Conservation (phyloP, 164 flowering plant species). For the Warburgia ugandensis region DNA sequence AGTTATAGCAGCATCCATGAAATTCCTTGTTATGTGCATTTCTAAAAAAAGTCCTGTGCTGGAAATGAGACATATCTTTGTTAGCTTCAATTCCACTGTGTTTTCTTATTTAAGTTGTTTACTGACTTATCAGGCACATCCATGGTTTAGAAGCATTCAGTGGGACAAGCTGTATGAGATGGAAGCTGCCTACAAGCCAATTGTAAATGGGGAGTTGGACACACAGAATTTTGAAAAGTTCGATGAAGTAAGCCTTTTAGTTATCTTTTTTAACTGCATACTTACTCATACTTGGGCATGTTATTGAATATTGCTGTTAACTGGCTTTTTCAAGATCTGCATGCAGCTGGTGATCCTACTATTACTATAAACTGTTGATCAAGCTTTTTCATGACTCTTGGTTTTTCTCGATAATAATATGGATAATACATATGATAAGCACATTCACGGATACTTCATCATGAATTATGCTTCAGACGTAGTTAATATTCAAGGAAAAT, state of each 20-base stretch:
- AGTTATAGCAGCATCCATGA: too few species aligned
- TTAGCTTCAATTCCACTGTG: too few species aligned
- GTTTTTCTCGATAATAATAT: too few species aligned
- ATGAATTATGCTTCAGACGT: too few species aligned
- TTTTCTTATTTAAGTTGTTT: background rate
- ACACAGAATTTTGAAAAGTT: constrained; percentile 81
- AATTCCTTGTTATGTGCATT: too few species aligned
- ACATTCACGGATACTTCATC: too few species aligned
- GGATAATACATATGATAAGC: too few species aligned
- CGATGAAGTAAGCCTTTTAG: constrained; percentile 45
- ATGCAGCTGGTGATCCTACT: too few species aligned
- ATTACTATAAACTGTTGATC: too few species aligned
- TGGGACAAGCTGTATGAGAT: constrained; percentile 72
- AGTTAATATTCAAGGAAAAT: too few species aligned
- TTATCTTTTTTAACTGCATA: background rate
- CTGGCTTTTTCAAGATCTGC: background rate
- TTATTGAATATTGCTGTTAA: background rate
- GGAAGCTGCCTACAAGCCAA: constrained; percentile 73
- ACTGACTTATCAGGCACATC: constrained; percentile 46
- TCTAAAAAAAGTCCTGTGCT: too few species aligned
- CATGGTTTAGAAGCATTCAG: constrained; percentile 52
- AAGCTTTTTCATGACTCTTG: too few species aligned
- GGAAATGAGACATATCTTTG: background rate
- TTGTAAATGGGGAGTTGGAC: constrained; percentile 59
- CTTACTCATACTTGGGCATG: background rate